These are phyloP conservation scores for Ceratocystis huliohia DNA, from an alignment of 2,329 filamentous ascomycete species.

Conservation along the genomic window DNA sequence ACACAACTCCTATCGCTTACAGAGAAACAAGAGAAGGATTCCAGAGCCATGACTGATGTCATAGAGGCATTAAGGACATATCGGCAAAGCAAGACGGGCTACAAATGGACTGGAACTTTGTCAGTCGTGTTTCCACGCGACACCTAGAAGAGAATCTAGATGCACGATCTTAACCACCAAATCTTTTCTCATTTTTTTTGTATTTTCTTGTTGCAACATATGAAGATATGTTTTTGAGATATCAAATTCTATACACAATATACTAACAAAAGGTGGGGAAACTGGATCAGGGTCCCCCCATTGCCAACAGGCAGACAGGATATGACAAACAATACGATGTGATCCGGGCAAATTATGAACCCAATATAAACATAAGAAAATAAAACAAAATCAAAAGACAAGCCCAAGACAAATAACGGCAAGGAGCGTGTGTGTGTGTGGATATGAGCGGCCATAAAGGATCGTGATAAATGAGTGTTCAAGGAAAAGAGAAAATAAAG, in stretches of 20 bases:
- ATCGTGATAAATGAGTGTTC: constrained; percentile 12
- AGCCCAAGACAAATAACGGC: background rate
- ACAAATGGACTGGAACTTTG: constrained; percentile 12
- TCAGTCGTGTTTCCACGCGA: constrained; percentile 6
- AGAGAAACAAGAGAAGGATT: constrained; percentile 8
- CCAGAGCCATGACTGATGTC: constrained; percentile 12
- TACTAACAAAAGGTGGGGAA: constrained; percentile 14
- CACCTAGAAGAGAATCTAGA: background rate
- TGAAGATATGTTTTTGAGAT: constrained; percentile 14
- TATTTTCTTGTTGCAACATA: constrained; percentile 13
- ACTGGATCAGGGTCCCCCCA: constrained; percentile 18
- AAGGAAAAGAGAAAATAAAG: background rate
- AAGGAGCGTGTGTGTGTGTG: constrained; percentile 3
- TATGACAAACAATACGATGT: constrained; percentile 19
- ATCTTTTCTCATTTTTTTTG: constrained; percentile 7
- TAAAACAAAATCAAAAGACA: background rate
- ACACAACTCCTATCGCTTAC: background rate
- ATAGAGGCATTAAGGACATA: constrained; percentile 8
- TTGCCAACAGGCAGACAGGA: constrained; percentile 21
- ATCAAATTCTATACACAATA: constrained; percentile 19
- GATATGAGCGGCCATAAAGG: constrained; percentile 6
- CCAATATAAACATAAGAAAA: constrained; percentile 6
- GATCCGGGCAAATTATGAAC: constrained; percentile 18
- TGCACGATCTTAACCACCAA: background rate
- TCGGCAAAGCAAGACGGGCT: background rate